These are phyloP conservation scores for Suillus hirtellus DNA, from an alignment of 768 basidiomycete species.

Conservation along the genomic window DNA sequence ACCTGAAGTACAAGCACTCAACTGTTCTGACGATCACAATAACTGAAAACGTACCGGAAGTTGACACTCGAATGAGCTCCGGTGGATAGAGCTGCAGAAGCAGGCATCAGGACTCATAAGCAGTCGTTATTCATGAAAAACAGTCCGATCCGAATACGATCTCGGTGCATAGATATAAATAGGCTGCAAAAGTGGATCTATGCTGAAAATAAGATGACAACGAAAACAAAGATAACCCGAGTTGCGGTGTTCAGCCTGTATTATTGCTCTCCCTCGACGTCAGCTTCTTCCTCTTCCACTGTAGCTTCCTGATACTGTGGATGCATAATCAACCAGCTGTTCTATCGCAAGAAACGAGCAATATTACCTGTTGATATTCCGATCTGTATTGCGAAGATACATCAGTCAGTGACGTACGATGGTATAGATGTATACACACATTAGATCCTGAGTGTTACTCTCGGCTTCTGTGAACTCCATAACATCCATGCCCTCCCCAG, in stretches of 20 bases:
- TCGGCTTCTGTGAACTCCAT: slow-evolving; percentile 86
- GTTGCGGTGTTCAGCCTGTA: neutral
- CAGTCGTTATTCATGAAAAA: neutral
- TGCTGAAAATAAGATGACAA: slow-evolving; percentile 3
- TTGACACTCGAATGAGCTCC: neutral
- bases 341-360: neutral
- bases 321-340: neutral
- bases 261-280: slow-evolving; percentile 32
- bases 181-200: neutral
- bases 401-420: slow-evolving; percentile 5
- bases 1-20: neutral
- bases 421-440: slow-evolving; percentile 50
- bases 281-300: slow-evolving; percentile 43
- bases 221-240: neutral
- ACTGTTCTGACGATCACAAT: neutral
- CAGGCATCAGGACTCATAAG: neutral
- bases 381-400: slow-evolving; percentile 45
- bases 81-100: neutral
- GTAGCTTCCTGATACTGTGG: slow-evolving; percentile 62
- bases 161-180: slow-evolving; percentile 2
- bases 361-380: slow-evolving; percentile 82
- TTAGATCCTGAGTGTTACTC: slow-evolving; percentile 76
- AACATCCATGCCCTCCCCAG: slow-evolving; percentile 87
- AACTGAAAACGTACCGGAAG: neutral
- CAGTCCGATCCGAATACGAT: neutral